Evolutionary conservation across 2,329 filamentous ascomycete genomes (phyloP).

Genomic region (Raffaelea deltoideospora): DNA sequence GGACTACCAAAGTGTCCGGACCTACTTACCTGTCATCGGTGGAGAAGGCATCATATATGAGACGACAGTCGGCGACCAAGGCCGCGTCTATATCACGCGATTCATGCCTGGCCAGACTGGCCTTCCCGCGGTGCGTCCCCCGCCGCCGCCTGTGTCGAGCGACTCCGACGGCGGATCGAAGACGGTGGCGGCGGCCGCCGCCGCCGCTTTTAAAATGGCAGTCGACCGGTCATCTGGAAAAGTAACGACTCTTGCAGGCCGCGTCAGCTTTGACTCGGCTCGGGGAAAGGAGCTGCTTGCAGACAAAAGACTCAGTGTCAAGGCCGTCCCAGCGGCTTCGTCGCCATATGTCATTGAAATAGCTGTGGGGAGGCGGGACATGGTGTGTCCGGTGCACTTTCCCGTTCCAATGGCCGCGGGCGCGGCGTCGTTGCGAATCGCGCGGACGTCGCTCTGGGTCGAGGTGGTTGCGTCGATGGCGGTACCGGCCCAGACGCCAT

Average conservation of each 20-base stretch:
- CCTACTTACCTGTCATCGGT: conserved; percentile 8
- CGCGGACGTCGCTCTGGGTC: conserved; percentile 26
- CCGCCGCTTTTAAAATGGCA: conserved; percentile 15
- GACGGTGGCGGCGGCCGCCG: conserved; percentile 9
- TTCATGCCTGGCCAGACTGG: conserved; percentile 19
- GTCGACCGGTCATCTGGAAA: conserved; percentile 14
- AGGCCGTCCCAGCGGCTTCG: conserved; percentile 21
- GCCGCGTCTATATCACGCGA: conserved; percentile 21
- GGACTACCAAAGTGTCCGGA: conserved; percentile 10
- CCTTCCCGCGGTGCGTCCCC: conserved; percentile 14
- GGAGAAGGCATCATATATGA: conserved; percentile 10
- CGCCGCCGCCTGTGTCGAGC: not conserved
- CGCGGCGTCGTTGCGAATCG: conserved; percentile 23
- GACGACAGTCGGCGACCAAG: conserved; percentile 12
- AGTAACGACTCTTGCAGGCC: conserved; percentile 23
- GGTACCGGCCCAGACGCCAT: conserved; percentile 10
- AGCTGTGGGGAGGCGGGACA: conserved; percentile 17
- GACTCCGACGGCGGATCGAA: not conserved
- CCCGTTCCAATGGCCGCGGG: conserved; percentile 22
- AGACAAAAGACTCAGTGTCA: conserved; percentile 22
- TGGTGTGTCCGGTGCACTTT: conserved; percentile 21
- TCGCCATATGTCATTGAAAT: conserved; percentile 26
- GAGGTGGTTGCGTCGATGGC: conserved; percentile 25
- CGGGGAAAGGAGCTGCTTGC: conserved; percentile 21
- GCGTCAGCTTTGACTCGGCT: conserved; percentile 20